A percentile compares a stretch with the other conserved stretches of the same genome.
Evolutionary conservation across 495 filamentous ascomycete species (phyloP).

Genomic region (Penicillium fimorum): DNA sequence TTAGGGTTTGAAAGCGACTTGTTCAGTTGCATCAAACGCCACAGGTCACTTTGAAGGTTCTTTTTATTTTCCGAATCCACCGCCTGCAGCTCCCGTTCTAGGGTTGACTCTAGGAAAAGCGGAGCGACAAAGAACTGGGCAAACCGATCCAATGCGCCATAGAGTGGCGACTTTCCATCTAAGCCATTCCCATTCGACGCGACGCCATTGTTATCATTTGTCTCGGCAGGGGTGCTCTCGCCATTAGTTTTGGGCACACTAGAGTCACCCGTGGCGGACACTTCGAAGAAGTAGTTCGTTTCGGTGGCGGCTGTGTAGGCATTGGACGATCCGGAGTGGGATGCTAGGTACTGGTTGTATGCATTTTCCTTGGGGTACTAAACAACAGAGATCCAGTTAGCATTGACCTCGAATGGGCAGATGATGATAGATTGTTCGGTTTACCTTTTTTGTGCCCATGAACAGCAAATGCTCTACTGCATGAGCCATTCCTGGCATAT

Average conservation of each 20-base stretch:
- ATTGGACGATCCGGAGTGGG: conserved; percentile 88
- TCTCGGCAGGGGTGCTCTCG: conserved; percentile 30
- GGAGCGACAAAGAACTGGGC: conserved; percentile 96
- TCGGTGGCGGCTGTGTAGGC: conserved; percentile 91
- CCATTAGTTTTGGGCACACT: conserved; percentile 42
- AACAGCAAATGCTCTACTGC: conserved; percentile 92
- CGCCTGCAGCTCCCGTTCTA: conserved; percentile 88
- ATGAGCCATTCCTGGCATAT: conserved; percentile 93
- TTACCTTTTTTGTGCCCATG: conserved; percentile 96
- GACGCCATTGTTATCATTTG: conserved; percentile 33
- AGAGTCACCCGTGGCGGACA: conserved; percentile 64
- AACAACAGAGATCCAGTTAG: conserved; percentile 14
- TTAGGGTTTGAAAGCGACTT: conserved; percentile 86
- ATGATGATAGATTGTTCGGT: conserved; percentile 9
- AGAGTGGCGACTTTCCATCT: conserved; percentile 61
- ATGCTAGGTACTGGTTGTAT: conserved; percentile 88
- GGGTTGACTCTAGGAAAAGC: conserved; percentile 82
- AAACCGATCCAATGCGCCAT: conserved; percentile 91
- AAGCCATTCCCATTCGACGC: conserved; percentile 11
- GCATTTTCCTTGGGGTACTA: conserved; percentile 93
- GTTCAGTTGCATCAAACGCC: conserved; percentile 88
- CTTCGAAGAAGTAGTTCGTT: conserved; percentile 98
- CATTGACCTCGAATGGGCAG: neutral
- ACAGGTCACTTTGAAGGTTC: conserved; percentile 93
- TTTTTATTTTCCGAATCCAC: conserved; percentile 99